Conservation (phyloP, 768 basidiomycete genomes). For the Psilocybe azurescens region DNA sequence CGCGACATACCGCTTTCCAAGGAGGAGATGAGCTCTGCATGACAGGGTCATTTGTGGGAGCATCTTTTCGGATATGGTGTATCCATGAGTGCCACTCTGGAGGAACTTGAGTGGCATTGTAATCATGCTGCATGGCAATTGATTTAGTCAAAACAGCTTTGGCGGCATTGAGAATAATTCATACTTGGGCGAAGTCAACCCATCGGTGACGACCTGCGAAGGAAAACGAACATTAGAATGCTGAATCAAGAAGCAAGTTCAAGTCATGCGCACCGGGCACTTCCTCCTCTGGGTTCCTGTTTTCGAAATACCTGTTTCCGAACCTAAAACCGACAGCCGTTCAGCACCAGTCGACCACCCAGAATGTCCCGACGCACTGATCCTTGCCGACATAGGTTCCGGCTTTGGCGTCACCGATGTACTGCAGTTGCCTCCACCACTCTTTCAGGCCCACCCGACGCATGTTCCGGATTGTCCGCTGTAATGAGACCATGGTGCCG, state of each 20-base stretch:
- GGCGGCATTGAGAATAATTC: slow-evolving; percentile 1
- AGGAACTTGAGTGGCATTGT: slow-evolving; percentile 92
- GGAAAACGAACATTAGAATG: slow-evolving; percentile 5
- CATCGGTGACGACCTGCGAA: slow-evolving; percentile 88
- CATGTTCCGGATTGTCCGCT: slow-evolving; percentile 77
- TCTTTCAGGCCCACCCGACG: slow-evolving; percentile 78
- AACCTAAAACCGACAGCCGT: slow-evolving; percentile 56
- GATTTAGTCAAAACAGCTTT: slow-evolving; percentile 6
- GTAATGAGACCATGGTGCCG: slow-evolving; percentile 67
- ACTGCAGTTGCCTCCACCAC: slow-evolving; percentile 92
- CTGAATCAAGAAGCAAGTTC: background rate
- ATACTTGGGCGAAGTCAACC: slow-evolving; percentile 91
- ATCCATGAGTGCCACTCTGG: slow-evolving; percentile 99
- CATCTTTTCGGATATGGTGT: slow-evolving; percentile 83
- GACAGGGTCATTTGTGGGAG: slow-evolving; percentile 77
- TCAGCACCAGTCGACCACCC: slow-evolving; percentile 6
- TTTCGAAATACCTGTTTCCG: slow-evolving; percentile 95
- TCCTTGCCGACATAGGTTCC: slow-evolving; percentile 80
- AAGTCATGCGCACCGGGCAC: slow-evolving; percentile 68
- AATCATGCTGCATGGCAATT: slow-evolving; percentile 62
- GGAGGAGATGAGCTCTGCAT: slow-evolving; percentile 71
- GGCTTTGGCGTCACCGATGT: slow-evolving; percentile 93
- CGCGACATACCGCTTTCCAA: slow-evolving; percentile 79
- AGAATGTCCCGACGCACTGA: slow-evolving; percentile 62
- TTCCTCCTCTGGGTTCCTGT: slow-evolving; percentile 85